Conservation (phyloP, 148 eudicot species). For the Persicaria maculosa region DNA sequence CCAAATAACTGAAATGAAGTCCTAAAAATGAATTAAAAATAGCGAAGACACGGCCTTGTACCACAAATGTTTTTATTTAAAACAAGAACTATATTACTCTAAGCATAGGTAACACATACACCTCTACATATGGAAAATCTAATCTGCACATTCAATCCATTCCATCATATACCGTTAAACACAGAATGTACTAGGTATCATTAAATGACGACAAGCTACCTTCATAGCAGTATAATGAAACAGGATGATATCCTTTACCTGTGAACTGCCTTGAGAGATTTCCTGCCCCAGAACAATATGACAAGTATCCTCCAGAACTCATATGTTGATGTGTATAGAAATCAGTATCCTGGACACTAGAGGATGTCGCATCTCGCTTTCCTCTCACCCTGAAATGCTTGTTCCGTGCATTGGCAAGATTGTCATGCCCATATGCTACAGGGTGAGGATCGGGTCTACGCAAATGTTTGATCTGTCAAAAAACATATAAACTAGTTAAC, state of each 20-base stretch:
- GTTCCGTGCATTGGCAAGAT: slow-evolving; percentile 48
- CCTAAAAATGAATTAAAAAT: not conserved
- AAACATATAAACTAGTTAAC: slow-evolving; percentile 38
- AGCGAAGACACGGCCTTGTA: not conserved
- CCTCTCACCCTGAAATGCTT: slow-evolving; percentile 37
- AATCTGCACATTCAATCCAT: not conserved
- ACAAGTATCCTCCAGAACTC: not conserved
- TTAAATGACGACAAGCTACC: not conserved
- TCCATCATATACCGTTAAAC: not conserved
- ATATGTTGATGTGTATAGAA: slow-evolving; percentile 18
- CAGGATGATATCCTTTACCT: not conserved
- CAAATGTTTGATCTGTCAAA: slow-evolving; percentile 44
- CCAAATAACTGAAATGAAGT: not conserved
- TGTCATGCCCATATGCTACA: slow-evolving; percentile 23
- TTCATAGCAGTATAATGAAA: not conserved
- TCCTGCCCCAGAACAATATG: not conserved
- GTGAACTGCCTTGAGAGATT: not conserved
- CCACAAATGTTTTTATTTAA: not conserved
- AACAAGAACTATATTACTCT: not conserved
- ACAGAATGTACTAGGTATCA: not conserved
- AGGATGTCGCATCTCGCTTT: slow-evolving; percentile 19
- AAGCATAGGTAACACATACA: not conserved
- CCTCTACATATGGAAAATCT: not conserved
- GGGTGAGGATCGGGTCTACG: slow-evolving; percentile 28
- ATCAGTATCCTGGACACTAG: slow-evolving; percentile 16